A percentile compares a stretch with the other conserved stretches of the same genome.
These are phyloP conservation scores for Lathyrus tuberosus DNA, from an alignment of 306 rosid genomes.

Conservation along the genomic window DNA sequence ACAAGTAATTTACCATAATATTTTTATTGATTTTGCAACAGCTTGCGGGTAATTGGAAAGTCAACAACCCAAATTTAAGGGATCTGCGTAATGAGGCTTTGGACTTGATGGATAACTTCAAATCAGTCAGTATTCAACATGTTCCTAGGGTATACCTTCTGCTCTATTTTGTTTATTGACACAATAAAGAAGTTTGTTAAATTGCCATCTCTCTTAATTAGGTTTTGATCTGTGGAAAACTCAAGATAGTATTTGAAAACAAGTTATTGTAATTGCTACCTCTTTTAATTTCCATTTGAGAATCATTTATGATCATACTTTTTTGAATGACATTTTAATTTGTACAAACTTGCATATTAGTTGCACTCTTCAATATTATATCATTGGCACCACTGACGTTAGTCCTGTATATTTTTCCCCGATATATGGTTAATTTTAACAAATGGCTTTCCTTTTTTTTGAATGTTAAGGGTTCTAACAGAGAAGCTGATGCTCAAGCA, in stretches of 20 bases:
- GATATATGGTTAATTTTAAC: not conserved
- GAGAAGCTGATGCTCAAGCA: constrained; percentile 79
- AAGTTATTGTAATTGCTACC: not conserved
- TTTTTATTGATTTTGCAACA: too few species aligned
- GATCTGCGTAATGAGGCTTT: too few species aligned
- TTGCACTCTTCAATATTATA: too few species aligned
- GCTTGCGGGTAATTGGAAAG: too few species aligned
- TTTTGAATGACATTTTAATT: not conserved
- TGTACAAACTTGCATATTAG: not conserved
- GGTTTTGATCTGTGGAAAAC: not conserved
- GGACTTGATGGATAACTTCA: too few species aligned
- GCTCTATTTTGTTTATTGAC: not conserved
- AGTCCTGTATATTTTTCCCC: too few species aligned
- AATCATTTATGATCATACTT: not conserved
- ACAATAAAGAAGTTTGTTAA: not conserved
- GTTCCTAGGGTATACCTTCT: constrained; percentile 11
- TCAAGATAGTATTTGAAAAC: not conserved
- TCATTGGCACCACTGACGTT: not conserved
- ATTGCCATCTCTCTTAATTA: too few species aligned
- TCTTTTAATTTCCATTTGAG: not conserved
- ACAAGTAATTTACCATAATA: too few species aligned
- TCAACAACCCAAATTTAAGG: too few species aligned
- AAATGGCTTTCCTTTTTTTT: constrained; percentile 17
- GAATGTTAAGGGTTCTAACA: constrained; percentile 62
- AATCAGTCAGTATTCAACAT: too few species aligned